Evolutionary conservation across 2,329 filamentous ascomycete species (phyloP), one percentile per base, ranked within the genome.

Genomic region (Chaetomium olivaceum): DNA sequence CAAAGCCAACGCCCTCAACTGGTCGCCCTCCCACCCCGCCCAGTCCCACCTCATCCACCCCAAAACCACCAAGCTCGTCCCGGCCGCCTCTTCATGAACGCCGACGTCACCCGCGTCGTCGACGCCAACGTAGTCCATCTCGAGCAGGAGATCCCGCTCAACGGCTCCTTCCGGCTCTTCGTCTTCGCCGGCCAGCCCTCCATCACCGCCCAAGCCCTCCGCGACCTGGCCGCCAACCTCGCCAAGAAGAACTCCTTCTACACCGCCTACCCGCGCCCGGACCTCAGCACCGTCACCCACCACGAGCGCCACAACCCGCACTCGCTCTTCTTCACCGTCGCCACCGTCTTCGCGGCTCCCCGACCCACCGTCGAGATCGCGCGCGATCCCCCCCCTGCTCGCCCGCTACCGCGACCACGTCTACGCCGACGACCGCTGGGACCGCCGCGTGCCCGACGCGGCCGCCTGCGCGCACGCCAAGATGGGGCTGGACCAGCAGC

Each of bases 101-200:
- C 91, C 23, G 89, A 92, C 68, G 93, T 97, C 12, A 97, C 92
- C 0, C 87, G 93, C 58, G 91, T 96, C 25, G 88, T 90, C 0
- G 93, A 97, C 74, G 91, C 93, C 74, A 97, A 97, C 77, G 88
- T 92, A 5, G 92, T 96, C 1, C 91, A 96, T 72, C 83, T 97
- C 11, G 93, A 97, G 78, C 93, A 97, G 77, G 91, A 96, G 74
- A 85, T 97, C 36, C 93, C 93, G 0, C 82, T 93, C 66, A 97
- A 97, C 77, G 93, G 93, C 52, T 89, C 92, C 1, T 97, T 93
- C 83, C 86, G 93, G 63, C 83, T 97, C 67, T 96, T 93, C 76
- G 77, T 97, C 68, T 96, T 96, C 76, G 92, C 87, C n/a, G 93
- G 93, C 64, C 82, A 83, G 51, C 87, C 87, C 9, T 74, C 80